A percentile compares a stretch with the other conserved stretches of the same genome.
Evolutionary conservation across 2,329 filamentous ascomycete genomes (phyloP).

Genomic region (Capronia americana): DNA sequence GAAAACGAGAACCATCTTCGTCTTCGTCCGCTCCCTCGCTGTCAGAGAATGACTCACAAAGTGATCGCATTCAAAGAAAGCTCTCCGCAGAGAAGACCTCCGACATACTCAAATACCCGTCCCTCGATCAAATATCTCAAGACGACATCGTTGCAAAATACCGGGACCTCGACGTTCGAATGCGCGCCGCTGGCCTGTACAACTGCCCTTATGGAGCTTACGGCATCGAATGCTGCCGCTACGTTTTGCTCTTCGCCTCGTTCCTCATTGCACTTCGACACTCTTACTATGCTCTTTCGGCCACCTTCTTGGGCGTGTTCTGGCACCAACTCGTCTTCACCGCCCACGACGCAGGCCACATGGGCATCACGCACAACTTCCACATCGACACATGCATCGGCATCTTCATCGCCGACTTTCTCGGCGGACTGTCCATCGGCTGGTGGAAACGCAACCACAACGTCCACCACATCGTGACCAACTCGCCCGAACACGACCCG

Average conservation of each 20-base stretch:
- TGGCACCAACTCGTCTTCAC: conserved; percentile 97
- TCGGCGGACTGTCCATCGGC: conserved; percentile 86
- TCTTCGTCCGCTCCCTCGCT: conserved; percentile 65
- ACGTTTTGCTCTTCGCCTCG: conserved; percentile 68
- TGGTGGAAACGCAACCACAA: conserved; percentile 99
- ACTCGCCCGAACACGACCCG: conserved; percentile 92
- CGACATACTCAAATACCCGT: conserved; percentile 69
- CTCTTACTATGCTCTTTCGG: conserved; percentile 73
- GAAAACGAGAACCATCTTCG: conserved; percentile 26
- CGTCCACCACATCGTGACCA: conserved; percentile 95
- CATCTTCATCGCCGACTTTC: conserved; percentile 86
- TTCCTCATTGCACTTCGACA: conserved; percentile 66
- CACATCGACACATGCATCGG: conserved; percentile 82
- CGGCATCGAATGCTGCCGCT: conserved; percentile 74
- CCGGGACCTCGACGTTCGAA: conserved; percentile 73
- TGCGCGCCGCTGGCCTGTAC: conserved; percentile 78
- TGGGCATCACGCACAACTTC: conserved; percentile 95
- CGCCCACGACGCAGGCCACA: conserved; percentile 94
- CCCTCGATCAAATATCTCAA: conserved; percentile 75
- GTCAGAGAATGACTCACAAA: conserved; percentile 48
- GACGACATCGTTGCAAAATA: conserved; percentile 80
- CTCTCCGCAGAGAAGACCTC: conserved; percentile 28
- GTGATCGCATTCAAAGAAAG: conserved; percentile 28
- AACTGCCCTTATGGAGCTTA: conserved; percentile 85
- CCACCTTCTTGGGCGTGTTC: conserved; percentile 76